Percentiles rank a stretch among this genome's conserved stretches.
Conservation (phyloP, 305 asterid species). For the Fraxinus xanthoxyloides region DNA sequence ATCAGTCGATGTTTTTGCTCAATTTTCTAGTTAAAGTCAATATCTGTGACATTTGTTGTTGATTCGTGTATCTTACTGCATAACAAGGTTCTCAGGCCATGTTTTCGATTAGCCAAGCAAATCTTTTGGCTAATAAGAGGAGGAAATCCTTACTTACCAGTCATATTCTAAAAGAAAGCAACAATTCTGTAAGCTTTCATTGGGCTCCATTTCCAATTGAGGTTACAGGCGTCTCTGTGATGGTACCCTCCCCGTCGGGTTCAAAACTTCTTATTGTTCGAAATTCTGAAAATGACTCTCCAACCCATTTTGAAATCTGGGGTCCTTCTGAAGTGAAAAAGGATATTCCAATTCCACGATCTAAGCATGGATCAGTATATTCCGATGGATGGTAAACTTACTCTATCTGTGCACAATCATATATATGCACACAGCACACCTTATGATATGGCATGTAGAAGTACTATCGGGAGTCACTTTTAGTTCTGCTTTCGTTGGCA, state of each 20-base stretch:
- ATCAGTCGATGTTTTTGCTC: not conserved
- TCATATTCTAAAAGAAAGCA: slow-evolving; percentile 46
- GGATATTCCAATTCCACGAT: slow-evolving; percentile 65
- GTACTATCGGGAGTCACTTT: not conserved
- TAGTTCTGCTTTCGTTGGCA: not conserved
- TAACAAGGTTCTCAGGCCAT: slow-evolving; percentile 61
- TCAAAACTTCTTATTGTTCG: slow-evolving; percentile 70
- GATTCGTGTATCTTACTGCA: slow-evolving; percentile 24
- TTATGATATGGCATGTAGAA: not conserved
- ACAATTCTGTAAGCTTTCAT: slow-evolving; percentile 47
- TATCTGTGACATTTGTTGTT: slow-evolving; percentile 14
- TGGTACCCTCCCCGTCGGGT: slow-evolving; percentile 91
- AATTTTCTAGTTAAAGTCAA: slow-evolving; percentile 1
- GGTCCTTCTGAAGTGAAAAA: slow-evolving; percentile 62
- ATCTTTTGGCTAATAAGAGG: slow-evolving; percentile 69
- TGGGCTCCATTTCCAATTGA: slow-evolving; percentile 92
- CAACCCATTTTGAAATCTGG: slow-evolving; percentile 84
- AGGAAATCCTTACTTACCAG: slow-evolving; percentile 63
- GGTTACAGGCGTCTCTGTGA: slow-evolving; percentile 57
- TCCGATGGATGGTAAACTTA: slow-evolving; percentile 83
- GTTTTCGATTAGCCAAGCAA: slow-evolving; percentile 75
- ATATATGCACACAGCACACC: not conserved
- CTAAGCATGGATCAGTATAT: slow-evolving; percentile 76
- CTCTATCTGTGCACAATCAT: not conserved
- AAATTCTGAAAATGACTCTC: slow-evolving; percentile 76